A percentile compares a stretch with the other conserved stretches of the same genome.
phyloP scores from a whole-genome alignment of 2,329 filamentous ascomycete genomes.

The Neopestalotiopsis clavispora region DNA sequence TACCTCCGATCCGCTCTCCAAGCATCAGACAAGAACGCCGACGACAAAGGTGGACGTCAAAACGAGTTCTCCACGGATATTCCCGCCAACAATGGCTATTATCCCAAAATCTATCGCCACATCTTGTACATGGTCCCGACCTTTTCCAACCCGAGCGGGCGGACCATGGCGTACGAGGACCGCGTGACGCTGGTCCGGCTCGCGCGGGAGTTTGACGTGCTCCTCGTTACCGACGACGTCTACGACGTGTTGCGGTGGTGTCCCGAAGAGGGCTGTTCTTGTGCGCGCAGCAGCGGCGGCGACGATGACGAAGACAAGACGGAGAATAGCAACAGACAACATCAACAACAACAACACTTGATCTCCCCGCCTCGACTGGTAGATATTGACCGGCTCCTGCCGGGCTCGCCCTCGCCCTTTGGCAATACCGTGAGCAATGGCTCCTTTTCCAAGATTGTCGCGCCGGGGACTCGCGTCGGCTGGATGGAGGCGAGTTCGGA shows the following conservation, averaged over 20 bases:
- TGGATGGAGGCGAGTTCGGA: constrained; percentile 51
- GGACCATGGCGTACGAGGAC: constrained; percentile 75
- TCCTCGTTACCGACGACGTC: constrained; percentile 16
- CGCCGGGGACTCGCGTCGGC: constrained; percentile 41
- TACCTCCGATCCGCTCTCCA: neutral
- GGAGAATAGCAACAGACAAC: neutral
- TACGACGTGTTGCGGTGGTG: constrained; percentile 18
- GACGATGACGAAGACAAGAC: neutral
- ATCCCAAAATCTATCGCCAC: constrained; percentile 64
- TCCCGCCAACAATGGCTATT: constrained; percentile 48
- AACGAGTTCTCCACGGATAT: neutral
- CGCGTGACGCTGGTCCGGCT: constrained; percentile 72
- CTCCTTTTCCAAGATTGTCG: constrained; percentile 70
- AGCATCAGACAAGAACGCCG: neutral
- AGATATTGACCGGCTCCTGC: constrained; percentile 63
- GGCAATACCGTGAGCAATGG: constrained; percentile 71
- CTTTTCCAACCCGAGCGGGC: constrained; percentile 86
- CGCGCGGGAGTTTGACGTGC: constrained; percentile 71
- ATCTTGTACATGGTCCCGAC: constrained; percentile 88
- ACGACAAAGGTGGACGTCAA: too few relatives aligned
- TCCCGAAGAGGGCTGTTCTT: neutral
- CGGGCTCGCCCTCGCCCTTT: constrained; percentile 50
- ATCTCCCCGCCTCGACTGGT: constrained; percentile 56
- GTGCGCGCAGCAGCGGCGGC: neutral
- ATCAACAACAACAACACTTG: neutral